Conservation (phyloP, 306 rosid species). For the Vachellia collinsii region DNA sequence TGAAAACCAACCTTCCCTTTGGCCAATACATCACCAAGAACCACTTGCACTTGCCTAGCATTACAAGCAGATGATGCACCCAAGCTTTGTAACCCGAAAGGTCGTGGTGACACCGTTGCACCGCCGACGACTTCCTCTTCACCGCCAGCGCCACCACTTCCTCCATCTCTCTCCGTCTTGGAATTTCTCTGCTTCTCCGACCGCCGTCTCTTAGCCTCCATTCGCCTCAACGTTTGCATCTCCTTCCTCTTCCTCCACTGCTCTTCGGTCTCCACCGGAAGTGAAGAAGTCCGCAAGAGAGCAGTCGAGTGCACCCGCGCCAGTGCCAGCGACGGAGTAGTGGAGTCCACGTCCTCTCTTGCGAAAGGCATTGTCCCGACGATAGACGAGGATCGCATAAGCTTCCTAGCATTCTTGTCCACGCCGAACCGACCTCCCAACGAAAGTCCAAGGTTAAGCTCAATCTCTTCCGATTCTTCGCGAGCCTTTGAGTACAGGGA, state of each 20-base stretch:
- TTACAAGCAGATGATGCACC: too few relatives aligned
- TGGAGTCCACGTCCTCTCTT: conserved; percentile 44
- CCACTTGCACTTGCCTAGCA: too few relatives aligned
- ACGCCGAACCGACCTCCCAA: conserved; percentile 91
- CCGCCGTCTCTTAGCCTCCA: conserved; percentile 89
- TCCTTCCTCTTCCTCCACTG: conserved; percentile 98
- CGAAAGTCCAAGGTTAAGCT: conserved; percentile 84
- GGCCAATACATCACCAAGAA: too few relatives aligned
- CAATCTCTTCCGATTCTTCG: conserved; percentile 60
- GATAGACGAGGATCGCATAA: conserved; percentile 72
- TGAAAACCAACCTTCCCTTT: too few relatives aligned
- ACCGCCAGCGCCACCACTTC: too few relatives aligned
- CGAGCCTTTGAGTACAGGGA: conserved; percentile 16
- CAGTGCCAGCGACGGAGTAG: conserved; percentile 28
- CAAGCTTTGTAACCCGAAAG: too few relatives aligned
- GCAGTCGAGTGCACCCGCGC: conserved; percentile 35
- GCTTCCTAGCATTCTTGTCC: conserved; percentile 65
- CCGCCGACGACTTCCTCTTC: too few relatives aligned
- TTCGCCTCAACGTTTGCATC: conserved; percentile 74
- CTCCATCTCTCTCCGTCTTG: too few relatives aligned
- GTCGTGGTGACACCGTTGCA: too few relatives aligned
- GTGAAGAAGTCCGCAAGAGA: conserved; percentile 68
- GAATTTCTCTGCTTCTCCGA: conserved; percentile 83
- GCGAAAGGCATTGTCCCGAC: conserved; percentile 66
- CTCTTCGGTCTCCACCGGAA: conserved; percentile 91